phyloP scores from a whole-genome alignment of 139 green algal species.

The Astrephomene gubernaculifera region DNA sequence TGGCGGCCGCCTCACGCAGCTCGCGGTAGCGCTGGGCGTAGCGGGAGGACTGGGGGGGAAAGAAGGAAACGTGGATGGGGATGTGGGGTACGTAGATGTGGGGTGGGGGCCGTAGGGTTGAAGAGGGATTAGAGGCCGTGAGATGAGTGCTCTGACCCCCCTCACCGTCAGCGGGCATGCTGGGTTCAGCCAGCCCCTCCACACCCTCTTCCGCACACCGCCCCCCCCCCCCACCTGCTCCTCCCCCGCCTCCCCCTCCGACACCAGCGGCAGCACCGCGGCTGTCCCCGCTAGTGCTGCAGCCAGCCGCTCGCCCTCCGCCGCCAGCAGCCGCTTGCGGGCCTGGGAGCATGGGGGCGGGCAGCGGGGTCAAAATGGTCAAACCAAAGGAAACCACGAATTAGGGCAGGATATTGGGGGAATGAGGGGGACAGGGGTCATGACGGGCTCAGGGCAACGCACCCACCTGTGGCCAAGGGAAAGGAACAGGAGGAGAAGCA shows the following conservation, averaged over 20 bases:
- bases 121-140: too few species aligned
- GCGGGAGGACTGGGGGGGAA: slow-evolving; percentile 40
- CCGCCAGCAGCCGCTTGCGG: slow-evolving; percentile 9
- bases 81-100: not conserved
- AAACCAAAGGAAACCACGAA: too few species aligned
- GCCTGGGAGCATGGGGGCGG: not conserved
- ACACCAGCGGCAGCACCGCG: not conserved
- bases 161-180: too few species aligned
- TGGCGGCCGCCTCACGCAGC: slow-evolving; percentile 65
- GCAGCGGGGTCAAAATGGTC: too few species aligned
- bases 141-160: too few species aligned
- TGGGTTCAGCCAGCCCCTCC: too few species aligned
- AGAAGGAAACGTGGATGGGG: not conserved
- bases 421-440: too few species aligned
- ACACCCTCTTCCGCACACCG: not conserved
- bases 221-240: not conserved
- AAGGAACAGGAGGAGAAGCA: too few species aligned
- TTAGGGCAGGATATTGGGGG: too few species aligned
- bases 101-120: not conserved
- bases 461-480: too few species aligned
- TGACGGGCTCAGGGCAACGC: too few species aligned
- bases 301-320: slow-evolving; percentile 36
- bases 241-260: slow-evolving; percentile 15
- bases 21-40: slow-evolving; percentile 73
- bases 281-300: not conserved